Percentiles rank a stretch among this genome's conserved stretches.
Evolutionary conservation across 345 rosid genomes (phyloP).

Genomic region (Murraya paniculata): DNA sequence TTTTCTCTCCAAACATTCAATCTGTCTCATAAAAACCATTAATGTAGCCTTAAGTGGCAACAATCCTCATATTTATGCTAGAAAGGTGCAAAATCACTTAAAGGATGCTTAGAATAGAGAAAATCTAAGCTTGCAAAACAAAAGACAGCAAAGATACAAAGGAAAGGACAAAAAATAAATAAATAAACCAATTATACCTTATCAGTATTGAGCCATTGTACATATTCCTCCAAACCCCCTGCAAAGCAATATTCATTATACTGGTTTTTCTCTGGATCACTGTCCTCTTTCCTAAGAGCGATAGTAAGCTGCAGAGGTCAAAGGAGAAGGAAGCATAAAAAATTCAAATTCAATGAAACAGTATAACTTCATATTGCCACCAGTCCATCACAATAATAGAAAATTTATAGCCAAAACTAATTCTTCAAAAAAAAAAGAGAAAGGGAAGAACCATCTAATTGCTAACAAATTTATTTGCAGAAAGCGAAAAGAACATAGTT

Average conservation of each 20-base stretch:
- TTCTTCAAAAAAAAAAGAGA: not conserved
- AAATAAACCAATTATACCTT: constrained; percentile 48
- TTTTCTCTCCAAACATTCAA: not conserved
- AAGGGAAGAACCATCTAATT: not conserved
- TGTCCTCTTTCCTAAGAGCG: constrained; percentile 54
- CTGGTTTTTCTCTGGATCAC: constrained; percentile 57
- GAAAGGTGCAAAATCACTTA: constrained; percentile 6
- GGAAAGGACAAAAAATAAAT: not conserved
- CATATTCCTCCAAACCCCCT: constrained; percentile 92
- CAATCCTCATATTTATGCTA: not conserved
- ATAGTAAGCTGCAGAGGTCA: constrained; percentile 64
- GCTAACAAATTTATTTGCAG: not conserved
- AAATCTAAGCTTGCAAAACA: not conserved
- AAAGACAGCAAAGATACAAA: not conserved
- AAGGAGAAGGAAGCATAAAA: not conserved
- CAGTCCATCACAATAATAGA: not conserved
- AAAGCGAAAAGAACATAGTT: not conserved
- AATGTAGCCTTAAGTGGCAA: not conserved
- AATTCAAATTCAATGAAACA: constrained; percentile 3
- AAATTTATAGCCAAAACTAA: not conserved
- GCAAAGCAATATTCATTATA: constrained; percentile 67
- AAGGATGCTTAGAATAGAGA: not conserved
- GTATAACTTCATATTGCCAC: constrained; percentile 7
- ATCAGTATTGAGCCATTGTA: constrained; percentile 82
- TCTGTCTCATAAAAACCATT: not conserved